Base-by-base conservation (phyloP, 768 basidiomycete species). In the Lentinus tigrinus region DNA sequence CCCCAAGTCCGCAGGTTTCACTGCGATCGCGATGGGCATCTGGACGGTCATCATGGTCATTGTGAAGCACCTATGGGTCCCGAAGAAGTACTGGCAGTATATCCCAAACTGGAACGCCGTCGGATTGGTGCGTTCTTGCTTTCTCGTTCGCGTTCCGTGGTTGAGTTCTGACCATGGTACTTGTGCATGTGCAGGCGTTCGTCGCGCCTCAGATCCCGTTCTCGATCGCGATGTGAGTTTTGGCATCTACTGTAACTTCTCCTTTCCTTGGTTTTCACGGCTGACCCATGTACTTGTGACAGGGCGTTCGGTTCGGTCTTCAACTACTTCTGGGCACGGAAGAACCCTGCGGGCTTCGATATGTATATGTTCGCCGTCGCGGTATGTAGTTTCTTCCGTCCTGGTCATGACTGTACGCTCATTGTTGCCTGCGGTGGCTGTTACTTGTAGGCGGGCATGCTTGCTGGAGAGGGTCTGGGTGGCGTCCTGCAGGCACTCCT, bases 401-500 rank as follows among this genome's bases (percentile, higher is more conserved):
- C n/a, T n/a, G n/a, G n/a, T n/a, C n/a, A n/a, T n/a, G n/a, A n/a
- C n/a, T n/a, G n/a, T n/a, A n/a, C n/a, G n/a, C n/a, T n/a, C n/a
- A n/a, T n/a, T n/a, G n/a, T n/a, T n/a, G n/a, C n/a, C n/a, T n/a
- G n/a, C n/a, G n/a, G n/a, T n/a, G n/a, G n/a, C n/a, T n/a, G n/a
- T n/a, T n/a, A n/a, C n/a, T n/a, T n/a, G n/a, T n/a, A n/a, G n/a
- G 72, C 77, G 9, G 76, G 75, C 42, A 70, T 74, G 60, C 68
- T 77, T 36, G 75, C 75, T 9, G 76, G 77, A 21, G 77, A 76
- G 56, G 84, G 84, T 70, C 73, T 85, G 28, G 84, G 82, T 27
- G 84, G 83, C 65, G 82, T 85, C 50, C 76, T 84, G 67, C 78
- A 80, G 60, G 83, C 83, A 13, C 67, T 84, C 16, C 73, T 85